Evolutionary conservation across 106 monocot genomes (phyloP), one percentile per base, ranked within the genome.

Genomic region (Acorus calamus): DNA sequence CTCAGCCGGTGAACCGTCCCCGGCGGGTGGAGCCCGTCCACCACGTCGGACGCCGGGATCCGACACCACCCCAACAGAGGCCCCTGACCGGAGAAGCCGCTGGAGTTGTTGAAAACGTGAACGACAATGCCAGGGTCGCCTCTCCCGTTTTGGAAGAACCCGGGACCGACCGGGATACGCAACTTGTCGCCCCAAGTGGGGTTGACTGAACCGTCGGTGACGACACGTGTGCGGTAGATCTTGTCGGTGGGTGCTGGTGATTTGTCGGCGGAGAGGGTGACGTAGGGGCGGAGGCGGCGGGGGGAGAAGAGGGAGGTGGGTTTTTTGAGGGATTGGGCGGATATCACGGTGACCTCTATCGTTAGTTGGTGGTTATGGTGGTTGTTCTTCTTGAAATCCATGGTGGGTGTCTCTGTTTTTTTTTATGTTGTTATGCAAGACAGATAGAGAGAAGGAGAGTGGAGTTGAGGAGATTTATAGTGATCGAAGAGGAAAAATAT

Each of bases 21-120:
- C 55, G 55, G 9, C 6, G 55, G 55, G 1, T 13, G 55, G 9
- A 55, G 55, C 11, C 55, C 55, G 55, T 55, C 55, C 11, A 55
- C 55, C 11, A 55, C 55, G 55, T 55, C 55, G 9, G 6, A 55
- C 55, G 55, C 55, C 55, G 55, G 55, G 11, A 55, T 55, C 11
- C 55, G 55, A 13, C 55, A 55, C 55, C 55, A 55, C 11, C 55
- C 55, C 11, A 55, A 4, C 55, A 4, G 55, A 4, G 9, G 1
- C 11, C 0, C 6, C 4, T 13, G 55, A 0, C 55, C 11, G 11
- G 11, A n/a, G 55, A 13, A 8, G 55, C 11, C 11, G 55, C 11
- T 6, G 11, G 13, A 13, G 11, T n/a, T 4, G 55, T 55, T 2
- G 55, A 55, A 10, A 13, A 13, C 55, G 4, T 10, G 9, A 2